These are phyloP conservation scores for Anaeramoeba ignava DNA, from an alignment of 78 protist genomes.

Conservation along the genomic window DNA sequence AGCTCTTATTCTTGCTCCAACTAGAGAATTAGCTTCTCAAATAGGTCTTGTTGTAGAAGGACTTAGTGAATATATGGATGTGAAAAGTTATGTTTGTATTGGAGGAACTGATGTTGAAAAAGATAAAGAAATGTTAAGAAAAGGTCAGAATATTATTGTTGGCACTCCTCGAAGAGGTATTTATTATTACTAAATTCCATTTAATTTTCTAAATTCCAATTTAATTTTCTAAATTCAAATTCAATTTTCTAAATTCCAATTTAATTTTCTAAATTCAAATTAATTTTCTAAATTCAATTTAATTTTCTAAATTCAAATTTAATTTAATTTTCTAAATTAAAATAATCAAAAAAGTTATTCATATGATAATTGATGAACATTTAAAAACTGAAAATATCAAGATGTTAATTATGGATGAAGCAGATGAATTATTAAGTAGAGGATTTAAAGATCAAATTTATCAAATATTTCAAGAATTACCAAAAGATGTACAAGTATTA, in stretches of 20 bases:
- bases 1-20: conserved; percentile 81
- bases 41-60: conserved; percentile 62
- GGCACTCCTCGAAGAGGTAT: too few species aligned
- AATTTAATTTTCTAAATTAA: too few species aligned
- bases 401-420: conserved; percentile 93
- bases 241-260: too few species aligned
- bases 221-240: too few species aligned
- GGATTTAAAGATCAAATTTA: conserved; percentile 98
- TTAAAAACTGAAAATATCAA: conserved; percentile 51
- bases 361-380: conserved; percentile 83
- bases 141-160: too few species aligned
- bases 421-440: conserved; percentile 98
- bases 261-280: too few species aligned
- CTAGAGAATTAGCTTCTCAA: conserved; percentile 98
- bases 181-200: too few species aligned
- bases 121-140: conserved; percentile 61
- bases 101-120: conserved; percentile 92
- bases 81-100: conserved; percentile 76
- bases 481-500: conserved; percentile 78
- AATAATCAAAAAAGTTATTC: conserved; percentile 94
- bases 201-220: conserved; percentile 98
- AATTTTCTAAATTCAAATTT: too few species aligned
- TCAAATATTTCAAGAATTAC: conserved; percentile 86
- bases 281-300: too few species aligned
- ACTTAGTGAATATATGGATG: conserved; percentile 79